Evolutionary conservation across 768 basidiomycete genomes (phyloP).

Genomic region (Butyriboletus loyo): DNA sequence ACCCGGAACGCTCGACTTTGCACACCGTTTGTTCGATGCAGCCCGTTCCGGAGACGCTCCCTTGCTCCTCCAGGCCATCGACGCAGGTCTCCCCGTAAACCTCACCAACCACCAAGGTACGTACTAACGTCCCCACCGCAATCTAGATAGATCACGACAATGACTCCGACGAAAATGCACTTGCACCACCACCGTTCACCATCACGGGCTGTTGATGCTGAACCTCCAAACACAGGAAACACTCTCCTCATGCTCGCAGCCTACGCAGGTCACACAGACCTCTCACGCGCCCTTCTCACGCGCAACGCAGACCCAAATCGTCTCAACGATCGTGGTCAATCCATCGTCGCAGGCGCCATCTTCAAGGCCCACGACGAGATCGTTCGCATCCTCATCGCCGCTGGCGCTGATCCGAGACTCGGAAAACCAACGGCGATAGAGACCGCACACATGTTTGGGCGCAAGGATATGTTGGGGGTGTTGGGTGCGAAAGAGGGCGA

Average conservation of each 20-base stretch:
- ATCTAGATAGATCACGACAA: background rate
- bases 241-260: constrained; percentile 77
- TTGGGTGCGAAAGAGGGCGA: constrained; percentile 63
- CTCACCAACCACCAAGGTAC: constrained; percentile 70
- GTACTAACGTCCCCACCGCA: background rate
- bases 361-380: constrained; percentile 71
- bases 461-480: constrained; percentile 50
- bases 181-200: too few species aligned
- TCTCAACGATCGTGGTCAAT: constrained; percentile 69
- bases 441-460: constrained; percentile 64
- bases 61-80: constrained; percentile 56
- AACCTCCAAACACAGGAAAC: constrained; percentile 47
- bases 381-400: constrained; percentile 49
- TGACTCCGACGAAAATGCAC: too few species aligned
- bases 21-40: constrained; percentile 72
- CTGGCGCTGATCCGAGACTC: constrained; percentile 58
- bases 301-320: constrained; percentile 65
- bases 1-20: constrained; percentile 44
- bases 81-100: constrained; percentile 68
- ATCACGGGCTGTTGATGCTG: too few species aligned
- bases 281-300: constrained; percentile 50
- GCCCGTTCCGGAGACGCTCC: constrained; percentile 57
- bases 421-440: constrained; percentile 71
- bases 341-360: constrained; percentile 72
- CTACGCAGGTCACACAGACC: constrained; percentile 61